Conservation (phyloP, 2,329 filamentous ascomycete genomes). For the Colletotrichum liaoningense region DNA sequence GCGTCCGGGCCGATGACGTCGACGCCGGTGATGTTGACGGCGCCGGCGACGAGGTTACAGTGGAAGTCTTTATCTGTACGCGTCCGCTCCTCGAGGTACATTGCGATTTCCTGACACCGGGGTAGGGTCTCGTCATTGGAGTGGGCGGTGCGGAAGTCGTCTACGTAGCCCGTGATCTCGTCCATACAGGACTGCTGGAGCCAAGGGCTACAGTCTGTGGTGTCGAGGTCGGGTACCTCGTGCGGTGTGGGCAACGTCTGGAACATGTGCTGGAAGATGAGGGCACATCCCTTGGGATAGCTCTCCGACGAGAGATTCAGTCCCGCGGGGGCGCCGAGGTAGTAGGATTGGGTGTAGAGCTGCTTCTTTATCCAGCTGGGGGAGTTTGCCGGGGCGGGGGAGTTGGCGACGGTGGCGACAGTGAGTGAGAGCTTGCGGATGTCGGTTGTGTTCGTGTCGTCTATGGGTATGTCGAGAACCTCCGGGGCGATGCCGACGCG, state of each 20-base stretch:
- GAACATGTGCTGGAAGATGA: conserved; percentile 35
- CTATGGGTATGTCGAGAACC: conserved; percentile 33
- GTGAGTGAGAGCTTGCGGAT: conserved; percentile 32
- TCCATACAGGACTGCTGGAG: conserved; percentile 36
- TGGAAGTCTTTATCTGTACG: conserved; percentile 28
- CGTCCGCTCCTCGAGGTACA: conserved; percentile 34
- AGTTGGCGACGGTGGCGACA: conserved; percentile 16
- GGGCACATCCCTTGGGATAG: conserved; percentile 32
- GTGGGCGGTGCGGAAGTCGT: conserved; percentile 32
- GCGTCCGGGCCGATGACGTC: conserved; percentile 31
- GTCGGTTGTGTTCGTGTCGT: conserved; percentile 28
- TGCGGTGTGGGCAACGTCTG: conserved; percentile 32
- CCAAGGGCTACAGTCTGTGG: conserved; percentile 33
- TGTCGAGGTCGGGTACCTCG: conserved; percentile 27
- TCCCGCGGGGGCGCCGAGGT: conserved; percentile 29
- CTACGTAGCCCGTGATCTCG: conserved; percentile 35
- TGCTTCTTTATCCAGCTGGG: conserved; percentile 32
- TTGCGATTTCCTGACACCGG: conserved; percentile 28
- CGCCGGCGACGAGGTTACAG: conserved; percentile 34
- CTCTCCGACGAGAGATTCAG: conserved; percentile 12
- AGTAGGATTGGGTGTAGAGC: conserved; percentile 33
- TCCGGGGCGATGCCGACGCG: conserved; percentile 33
- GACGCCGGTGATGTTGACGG: conserved; percentile 30
- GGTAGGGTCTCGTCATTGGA: conserved; percentile 16
- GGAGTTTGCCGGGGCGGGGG: neutral